Base-by-base conservation (phyloP, 305 asterid species). In the Withania somnifera region DNA sequence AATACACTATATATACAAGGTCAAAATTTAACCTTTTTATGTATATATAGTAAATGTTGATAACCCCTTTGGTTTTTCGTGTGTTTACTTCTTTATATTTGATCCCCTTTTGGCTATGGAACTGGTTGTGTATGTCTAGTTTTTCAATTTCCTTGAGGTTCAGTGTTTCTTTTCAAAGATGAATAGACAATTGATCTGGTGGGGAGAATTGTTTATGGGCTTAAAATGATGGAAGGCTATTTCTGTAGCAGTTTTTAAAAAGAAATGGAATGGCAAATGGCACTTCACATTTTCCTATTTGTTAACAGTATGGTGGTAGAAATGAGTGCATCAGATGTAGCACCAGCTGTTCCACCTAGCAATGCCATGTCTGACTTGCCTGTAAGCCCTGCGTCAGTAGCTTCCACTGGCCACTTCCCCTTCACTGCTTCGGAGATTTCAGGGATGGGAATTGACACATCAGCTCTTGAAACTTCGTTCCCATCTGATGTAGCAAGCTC, bases 301-400 rank as follows among this genome's bases (percentile, higher is more conserved):
- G 61, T 38, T 73, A 83, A 73, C 86, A 91, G 97, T n/a, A 92
- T 93, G 97, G 86, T 86, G 84, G 89, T 92, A 1, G 97, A 89
- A 81, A 87, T 83, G 11, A 84, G 84, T 75, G 83, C 90, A 63
- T 83, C 93, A 1, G 95, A 90, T 73, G 90, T 89, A n/a, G 81
- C 94, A 34, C 92, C 96, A 15, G 83, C 88, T 22, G 81, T 92
- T 89, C 97, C 95, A 47, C 95, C 91, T 24, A 89, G 88, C 87
- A 89, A 92, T 86, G 93, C 87, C 7, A 89, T 91, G 90, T 91
- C 97, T 4, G 95, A 92, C 82, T 89, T 95, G 90, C 93, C 97
- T 13, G 90, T 94, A 34, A 95, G 99, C 92, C 98, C 97, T 69
- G 90, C 98, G 52, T 93, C 98, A 79, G 98, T 91, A 42, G 97